These are phyloP conservation scores for Spinacia oleracea DNA, from an alignment of 179 eudicot species.

Conservation along the genomic window DNA sequence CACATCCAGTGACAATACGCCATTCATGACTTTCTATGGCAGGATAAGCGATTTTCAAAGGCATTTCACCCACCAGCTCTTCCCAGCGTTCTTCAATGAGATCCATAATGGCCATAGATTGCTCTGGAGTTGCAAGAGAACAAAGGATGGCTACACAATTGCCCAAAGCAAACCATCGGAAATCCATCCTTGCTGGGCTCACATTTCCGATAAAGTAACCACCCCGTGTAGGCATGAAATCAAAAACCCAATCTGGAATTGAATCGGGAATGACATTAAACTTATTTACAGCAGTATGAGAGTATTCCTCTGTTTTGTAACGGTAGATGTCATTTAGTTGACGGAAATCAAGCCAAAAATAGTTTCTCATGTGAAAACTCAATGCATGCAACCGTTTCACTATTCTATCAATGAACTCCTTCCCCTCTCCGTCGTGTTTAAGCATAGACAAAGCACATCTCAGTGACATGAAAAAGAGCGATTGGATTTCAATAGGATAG, in stretches of 20 bases:
- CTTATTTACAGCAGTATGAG: constrained; percentile 78
- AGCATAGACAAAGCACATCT: constrained; percentile 69
- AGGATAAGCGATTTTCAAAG: constrained; percentile 74
- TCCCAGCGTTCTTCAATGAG: constrained; percentile 87
- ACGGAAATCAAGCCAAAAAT: constrained; percentile 80
- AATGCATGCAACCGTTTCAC: constrained; percentile 76
- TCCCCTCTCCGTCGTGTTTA: constrained; percentile 70
- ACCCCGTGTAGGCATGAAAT: constrained; percentile 79
- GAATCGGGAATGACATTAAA: constrained; percentile 81
- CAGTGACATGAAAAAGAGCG: constrained; percentile 85
- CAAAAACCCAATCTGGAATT: constrained; percentile 85
- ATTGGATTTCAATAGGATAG: constrained; percentile 89
- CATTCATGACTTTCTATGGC: constrained; percentile 88
- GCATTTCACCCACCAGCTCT: constrained; percentile 92
- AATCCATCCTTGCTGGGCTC: constrained; percentile 87
- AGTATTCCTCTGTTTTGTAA: constrained; percentile 74
- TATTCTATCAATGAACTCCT: constrained; percentile 66
- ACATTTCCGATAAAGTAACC: constrained; percentile 90
- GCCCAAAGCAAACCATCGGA: constrained; percentile 90
- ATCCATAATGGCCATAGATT: constrained; percentile 82
- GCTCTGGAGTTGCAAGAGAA: constrained; percentile 82
- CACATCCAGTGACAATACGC: constrained; percentile 85
- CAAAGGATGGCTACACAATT: constrained; percentile 78
- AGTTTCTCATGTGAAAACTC: constrained; percentile 76
- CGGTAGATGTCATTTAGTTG: constrained; percentile 73